Evolutionary conservation across 2,329 filamentous ascomycete genomes (phyloP), one percentile per base, ranked within the genome.

Genomic region (Neonectria neomacrospora): DNA sequence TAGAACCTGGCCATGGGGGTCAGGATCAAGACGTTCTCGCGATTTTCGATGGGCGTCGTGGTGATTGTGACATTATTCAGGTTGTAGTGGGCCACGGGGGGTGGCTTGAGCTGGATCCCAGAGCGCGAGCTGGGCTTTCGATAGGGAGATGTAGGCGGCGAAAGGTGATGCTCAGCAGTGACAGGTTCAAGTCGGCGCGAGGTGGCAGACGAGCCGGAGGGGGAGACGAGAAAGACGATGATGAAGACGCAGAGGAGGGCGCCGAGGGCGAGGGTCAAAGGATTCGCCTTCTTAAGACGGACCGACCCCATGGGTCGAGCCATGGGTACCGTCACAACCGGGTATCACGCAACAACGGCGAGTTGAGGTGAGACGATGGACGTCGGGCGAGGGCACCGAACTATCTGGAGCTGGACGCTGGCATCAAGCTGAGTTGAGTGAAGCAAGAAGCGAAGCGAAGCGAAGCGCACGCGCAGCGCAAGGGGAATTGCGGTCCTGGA

Each of bases 1-100:
- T 97, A 98, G 84, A 98, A 99, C 66, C 92, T 89, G 32, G 93
- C 91, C 80, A 99, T 90, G 10, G 96, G 96, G 1, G 96, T 97
- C 64, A 99, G 86, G 75, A 99, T 92, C 58, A 99, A 89, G 63
- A 99, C 86, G 54, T 90, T 91, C 82, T 99, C 96, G 69, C 88
- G 83, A 76, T 97, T 96, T 66, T 85, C 87, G 54, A 93, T 82
- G 2, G 96, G 93, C 68, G 91, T 86, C 54, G 85, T 78, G 20
- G 94, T 91, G 61, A 92, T 92, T 45, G 94, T 97, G 71, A 98
- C 88, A 80, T 95, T 94, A 84, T 98, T 98, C 80, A 99, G 90
- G 78, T 96, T 89, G 83, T 97, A 98, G 78, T 93, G 94, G 39
- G 92, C 88, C 50, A 99, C 94, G 9, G 95, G 94, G 57, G 95